Conservation (phyloP, 805 yeast genomes). For the Starmerella powellii region DNA sequence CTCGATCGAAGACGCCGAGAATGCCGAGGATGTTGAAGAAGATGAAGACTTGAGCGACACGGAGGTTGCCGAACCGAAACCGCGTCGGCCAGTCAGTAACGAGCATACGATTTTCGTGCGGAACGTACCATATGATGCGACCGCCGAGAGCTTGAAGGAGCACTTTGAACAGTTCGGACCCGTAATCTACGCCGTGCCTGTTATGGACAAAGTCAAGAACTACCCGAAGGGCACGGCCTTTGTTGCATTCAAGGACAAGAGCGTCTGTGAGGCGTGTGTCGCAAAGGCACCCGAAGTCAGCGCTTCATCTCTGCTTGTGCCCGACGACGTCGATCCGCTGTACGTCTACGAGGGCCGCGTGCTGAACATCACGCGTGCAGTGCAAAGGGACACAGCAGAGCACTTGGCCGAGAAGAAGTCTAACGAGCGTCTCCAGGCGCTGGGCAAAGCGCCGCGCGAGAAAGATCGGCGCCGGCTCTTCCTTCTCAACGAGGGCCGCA, state of each 20-base stretch:
- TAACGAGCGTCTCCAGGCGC: conserved; percentile 53
- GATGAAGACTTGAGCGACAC: conserved; percentile 28
- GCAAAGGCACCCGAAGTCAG: conserved; percentile 64
- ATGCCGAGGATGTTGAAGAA: conserved; percentile 31
- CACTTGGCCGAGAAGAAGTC: conserved; percentile 62
- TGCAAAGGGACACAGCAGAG: conserved; percentile 73
- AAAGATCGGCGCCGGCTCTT: conserved; percentile 76
- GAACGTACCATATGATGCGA: conserved; percentile 90
- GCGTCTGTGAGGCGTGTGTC: conserved; percentile 56
- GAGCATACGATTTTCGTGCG: conserved; percentile 64
- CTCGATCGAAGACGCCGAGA: too few relatives aligned
- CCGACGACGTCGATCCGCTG: conserved; percentile 78
- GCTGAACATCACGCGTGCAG: conserved; percentile 69
- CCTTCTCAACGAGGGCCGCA: conserved; percentile 86
- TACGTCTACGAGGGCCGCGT: conserved; percentile 92
- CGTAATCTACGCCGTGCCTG: conserved; percentile 87
- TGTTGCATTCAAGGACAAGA: conserved; percentile 63
- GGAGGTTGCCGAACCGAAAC: conserved; percentile 19
- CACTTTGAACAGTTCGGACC: conserved; percentile 79
- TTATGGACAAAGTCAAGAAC: conserved; percentile 72
- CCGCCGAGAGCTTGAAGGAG: conserved; percentile 58
- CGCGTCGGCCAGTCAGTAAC: conserved; percentile 27
- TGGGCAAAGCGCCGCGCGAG: conserved; percentile 71
- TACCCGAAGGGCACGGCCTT: conserved; percentile 90
- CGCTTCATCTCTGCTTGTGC: conserved; percentile 57